phyloP scores from a whole-genome alignment of 352 stramenopile genomes.

The Globisporangium ultimum region DNA sequence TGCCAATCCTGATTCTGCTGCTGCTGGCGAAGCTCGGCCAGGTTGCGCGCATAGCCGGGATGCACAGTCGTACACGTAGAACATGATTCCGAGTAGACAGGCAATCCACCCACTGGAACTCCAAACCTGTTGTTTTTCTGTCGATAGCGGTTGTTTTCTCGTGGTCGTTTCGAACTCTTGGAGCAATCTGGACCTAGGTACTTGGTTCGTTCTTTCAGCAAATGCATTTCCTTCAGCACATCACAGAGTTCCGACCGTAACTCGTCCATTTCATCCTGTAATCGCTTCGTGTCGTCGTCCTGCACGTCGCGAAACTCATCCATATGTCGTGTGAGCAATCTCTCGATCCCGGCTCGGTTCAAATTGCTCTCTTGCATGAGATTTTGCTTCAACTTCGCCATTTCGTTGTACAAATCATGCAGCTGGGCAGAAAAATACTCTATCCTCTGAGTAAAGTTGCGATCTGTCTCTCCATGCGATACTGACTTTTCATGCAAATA shows the following conservation, averaged over 20 bases:
- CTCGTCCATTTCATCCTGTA: constrained; percentile 62
- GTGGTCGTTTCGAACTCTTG: constrained; percentile 2
- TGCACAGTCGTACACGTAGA: constrained; percentile 4
- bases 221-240: constrained; percentile 62
- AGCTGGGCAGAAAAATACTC: constrained; percentile 42
- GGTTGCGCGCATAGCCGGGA: background rate
- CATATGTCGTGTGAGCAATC: constrained; percentile 48
- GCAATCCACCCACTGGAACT: background rate
- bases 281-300: constrained; percentile 43
- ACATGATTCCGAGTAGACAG: background rate
- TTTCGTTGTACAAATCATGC: constrained; percentile 40
- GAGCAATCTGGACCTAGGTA: constrained; percentile 40
- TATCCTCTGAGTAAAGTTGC: constrained; percentile 27
- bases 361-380: constrained; percentile 45
- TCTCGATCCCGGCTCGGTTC: constrained; percentile 45
- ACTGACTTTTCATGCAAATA: constrained; percentile 1
- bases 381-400: constrained; percentile 51
- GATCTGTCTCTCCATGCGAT: constrained; percentile 4
- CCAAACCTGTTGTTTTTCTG: background rate
- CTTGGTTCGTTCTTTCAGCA: constrained; percentile 67
- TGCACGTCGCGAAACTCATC: constrained; percentile 41
- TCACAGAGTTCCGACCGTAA: constrained; percentile 62
- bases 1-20: background rate
- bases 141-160: background rate
- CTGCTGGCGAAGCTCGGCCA: no score